These are phyloP conservation scores for Acanthamoeba sp. DNA, from an alignment of 208 protist species.

Conservation along the genomic window DNA sequence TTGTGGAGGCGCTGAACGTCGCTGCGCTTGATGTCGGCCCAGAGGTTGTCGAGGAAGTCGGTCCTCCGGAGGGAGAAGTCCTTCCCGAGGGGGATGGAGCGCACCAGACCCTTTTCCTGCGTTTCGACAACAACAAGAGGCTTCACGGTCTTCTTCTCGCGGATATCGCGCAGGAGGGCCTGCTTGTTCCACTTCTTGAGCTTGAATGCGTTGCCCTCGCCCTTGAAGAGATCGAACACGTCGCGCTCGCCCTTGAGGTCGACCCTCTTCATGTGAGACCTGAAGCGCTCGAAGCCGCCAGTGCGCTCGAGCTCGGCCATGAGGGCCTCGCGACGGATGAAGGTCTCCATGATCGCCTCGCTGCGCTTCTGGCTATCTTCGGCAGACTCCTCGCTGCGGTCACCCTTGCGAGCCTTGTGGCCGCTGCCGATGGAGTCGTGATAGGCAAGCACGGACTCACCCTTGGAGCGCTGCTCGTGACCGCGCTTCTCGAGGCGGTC, in stretches of 20 bases:
- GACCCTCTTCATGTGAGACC: neutral
- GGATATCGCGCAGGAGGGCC: conserved; percentile 19
- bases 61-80: neutral
- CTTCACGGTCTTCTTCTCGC: conserved; percentile 11
- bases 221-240: conserved; percentile 10
- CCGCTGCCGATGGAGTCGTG: neutral
- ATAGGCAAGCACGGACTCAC: neutral
- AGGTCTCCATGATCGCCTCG: neutral
- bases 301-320: conserved; percentile 5
- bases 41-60: neutral
- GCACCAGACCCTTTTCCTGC: conserved; percentile 5
- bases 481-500: neutral
- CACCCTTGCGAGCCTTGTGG: neutral
- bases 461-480: neutral
- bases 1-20: neutral
- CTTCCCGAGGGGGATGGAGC: neutral
- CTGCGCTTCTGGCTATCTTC: neutral
- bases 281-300: neutral
- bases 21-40: neutral
- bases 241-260: neutral
- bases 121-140: neutral
- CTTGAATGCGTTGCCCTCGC: neutral
- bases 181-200: conserved; percentile 44
- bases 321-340: conserved; percentile 6
- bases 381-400: neutral